Percentiles rank a stretch among this genome's conserved stretches.
Evolutionary conservation across 2,329 filamentous ascomycete genomes (phyloP).

Genomic region (Xylaria digitata): DNA sequence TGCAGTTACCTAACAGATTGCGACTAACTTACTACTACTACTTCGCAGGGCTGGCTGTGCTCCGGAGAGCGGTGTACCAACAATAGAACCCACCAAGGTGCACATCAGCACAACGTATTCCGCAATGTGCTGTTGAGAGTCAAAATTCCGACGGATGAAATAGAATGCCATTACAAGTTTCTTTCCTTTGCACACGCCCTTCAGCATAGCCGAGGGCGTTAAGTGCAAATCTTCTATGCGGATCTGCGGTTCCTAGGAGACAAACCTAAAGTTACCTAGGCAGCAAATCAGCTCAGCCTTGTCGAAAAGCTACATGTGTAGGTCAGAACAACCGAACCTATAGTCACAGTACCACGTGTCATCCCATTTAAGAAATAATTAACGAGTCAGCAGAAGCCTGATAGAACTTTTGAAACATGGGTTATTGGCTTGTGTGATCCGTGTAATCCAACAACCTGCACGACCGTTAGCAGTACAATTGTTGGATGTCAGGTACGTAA

Average conservation of each 20-base stretch:
- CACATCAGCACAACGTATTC: not conserved
- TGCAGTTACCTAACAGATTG: not conserved
- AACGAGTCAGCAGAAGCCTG: not conserved
- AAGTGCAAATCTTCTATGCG: not conserved
- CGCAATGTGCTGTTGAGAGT: not conserved
- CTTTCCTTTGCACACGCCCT: too few species aligned
- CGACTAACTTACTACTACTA: too few species aligned
- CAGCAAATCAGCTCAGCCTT: conserved; percentile 2
- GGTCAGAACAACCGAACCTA: not conserved
- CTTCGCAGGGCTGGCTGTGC: too few species aligned
- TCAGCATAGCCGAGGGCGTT: not conserved
- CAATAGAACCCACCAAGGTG: not conserved
- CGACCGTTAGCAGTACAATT: not conserved
- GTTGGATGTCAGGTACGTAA: not conserved
- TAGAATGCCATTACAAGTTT: not conserved
- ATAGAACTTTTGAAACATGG: not conserved
- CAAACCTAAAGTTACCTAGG: not conserved
- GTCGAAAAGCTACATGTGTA: not conserved
- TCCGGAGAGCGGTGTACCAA: conserved; percentile 17
- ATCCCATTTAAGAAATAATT: not conserved
- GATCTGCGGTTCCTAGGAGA: not conserved
- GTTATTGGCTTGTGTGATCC: not conserved
- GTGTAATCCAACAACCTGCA: not conserved
- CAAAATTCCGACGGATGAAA: not conserved
- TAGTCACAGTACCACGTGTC: not conserved